Conservation (phyloP, 2,329 filamentous ascomycete genomes). For the Penicillium janthinellum region DNA sequence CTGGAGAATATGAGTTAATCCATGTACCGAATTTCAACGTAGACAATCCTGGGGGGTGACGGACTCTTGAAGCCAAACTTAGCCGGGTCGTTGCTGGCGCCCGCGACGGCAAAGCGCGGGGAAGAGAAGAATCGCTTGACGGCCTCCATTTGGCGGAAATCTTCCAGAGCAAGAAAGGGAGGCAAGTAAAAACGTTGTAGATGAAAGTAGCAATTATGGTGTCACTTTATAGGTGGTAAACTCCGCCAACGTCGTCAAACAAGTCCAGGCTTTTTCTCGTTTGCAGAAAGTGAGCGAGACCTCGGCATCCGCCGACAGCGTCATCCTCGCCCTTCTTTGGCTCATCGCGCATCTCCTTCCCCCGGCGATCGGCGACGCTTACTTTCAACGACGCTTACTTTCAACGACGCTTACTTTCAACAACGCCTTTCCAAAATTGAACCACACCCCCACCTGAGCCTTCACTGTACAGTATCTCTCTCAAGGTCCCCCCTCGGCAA, state of each 20-base stretch:
- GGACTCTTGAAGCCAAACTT: conserved; percentile 89
- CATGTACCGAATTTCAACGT: conserved; percentile 3
- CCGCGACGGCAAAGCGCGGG: conserved; percentile 81
- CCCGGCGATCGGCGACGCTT: background rate
- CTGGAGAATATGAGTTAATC: conserved; percentile 48
- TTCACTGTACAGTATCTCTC: background rate
- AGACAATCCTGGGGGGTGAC: conserved; percentile 17
- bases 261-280: background rate
- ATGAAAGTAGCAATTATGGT: background rate
- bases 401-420: background rate
- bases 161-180: background rate
- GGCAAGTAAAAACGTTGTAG: background rate
- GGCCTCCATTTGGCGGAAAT: conserved; percentile 43
- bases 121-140: conserved; percentile 79
- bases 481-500: conserved; percentile 6
- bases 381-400: background rate
- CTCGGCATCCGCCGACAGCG: conserved; percentile 24
- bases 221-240: background rate
- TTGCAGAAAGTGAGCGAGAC: background rate
- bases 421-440: background rate
- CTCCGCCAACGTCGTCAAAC: background rate
- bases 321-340: conserved; percentile 10
- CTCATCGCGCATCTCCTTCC: conserved; percentile 15
- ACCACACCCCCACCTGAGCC: background rate
- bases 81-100: conserved; percentile 77